Conservation (phyloP, 495 filamentous ascomycete genomes). For the Astrothelium subdiscretum region DNA sequence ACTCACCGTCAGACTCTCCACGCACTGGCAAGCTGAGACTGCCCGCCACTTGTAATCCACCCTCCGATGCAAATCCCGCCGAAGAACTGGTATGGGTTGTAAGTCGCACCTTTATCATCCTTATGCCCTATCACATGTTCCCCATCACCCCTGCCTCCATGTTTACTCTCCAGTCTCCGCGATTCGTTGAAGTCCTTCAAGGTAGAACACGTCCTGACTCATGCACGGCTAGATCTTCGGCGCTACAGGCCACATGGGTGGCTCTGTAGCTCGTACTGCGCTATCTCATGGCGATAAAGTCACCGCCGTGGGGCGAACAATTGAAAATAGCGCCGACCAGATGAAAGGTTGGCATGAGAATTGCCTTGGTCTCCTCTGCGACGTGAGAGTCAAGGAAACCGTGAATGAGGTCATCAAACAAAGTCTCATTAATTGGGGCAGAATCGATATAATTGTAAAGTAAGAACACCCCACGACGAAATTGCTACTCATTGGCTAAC, state of each 20-base stretch:
- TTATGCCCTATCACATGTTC: background rate
- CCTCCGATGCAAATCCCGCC: constrained; percentile 22
- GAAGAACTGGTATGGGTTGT: constrained; percentile 25
- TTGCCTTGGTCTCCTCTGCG: constrained; percentile 73
- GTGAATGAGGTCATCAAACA: constrained; percentile 58
- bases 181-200: background rate
- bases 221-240: constrained; percentile 60
- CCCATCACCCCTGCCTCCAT: background rate
- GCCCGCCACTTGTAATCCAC: constrained; percentile 24
- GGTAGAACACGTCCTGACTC: background rate
- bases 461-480: constrained; percentile 12
- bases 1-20: background rate
- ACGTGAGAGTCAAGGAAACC: constrained; percentile 72
- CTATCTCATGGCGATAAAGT: constrained; percentile 80
- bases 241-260: constrained; percentile 90
- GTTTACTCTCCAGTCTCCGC: background rate
- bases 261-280: constrained; percentile 70
- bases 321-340: constrained; percentile 60
- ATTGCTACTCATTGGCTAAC: constrained; percentile 9
- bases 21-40: constrained; percentile 15
- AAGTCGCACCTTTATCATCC: background rate
- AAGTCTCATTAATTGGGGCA: constrained; percentile 62
- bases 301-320: constrained; percentile 73
- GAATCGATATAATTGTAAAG: constrained; percentile 82
- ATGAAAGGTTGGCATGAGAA: constrained; percentile 58